Conservation (phyloP, 305 asterid genomes). For the Fraxinus angustifolia region DNA sequence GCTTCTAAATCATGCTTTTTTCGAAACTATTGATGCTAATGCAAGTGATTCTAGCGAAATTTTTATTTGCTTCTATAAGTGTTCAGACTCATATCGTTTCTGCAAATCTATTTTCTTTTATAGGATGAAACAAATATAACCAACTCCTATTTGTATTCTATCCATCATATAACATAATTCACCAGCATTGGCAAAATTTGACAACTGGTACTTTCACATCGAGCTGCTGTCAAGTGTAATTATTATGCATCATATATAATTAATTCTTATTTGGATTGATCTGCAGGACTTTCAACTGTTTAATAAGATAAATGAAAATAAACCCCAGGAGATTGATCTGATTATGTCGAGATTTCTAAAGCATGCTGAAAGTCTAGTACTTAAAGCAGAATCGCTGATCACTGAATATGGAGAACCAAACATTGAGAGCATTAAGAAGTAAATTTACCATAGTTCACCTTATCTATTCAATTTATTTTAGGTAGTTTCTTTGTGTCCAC, state of each 20-base stretch:
- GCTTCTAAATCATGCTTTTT: neutral
- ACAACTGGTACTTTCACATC: neutral
- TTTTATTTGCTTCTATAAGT: neutral
- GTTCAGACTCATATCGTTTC: neutral
- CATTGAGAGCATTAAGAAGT: slow-evolving; percentile 40
- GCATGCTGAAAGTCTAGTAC: slow-evolving; percentile 39
- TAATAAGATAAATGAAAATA: slow-evolving; percentile 29
- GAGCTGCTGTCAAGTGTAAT: neutral
- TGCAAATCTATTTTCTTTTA: neutral
- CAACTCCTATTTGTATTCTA: neutral
- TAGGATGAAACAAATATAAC: neutral
- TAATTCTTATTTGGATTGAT: neutral
- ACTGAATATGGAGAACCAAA: slow-evolving; percentile 50
- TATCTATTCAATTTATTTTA: neutral
- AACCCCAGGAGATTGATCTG: slow-evolving; percentile 26
- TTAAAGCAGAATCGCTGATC: slow-evolving; percentile 36
- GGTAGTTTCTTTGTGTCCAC: neutral
- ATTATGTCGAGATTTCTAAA: slow-evolving; percentile 47
- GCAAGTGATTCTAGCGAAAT: neutral
- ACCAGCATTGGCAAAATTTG: neutral
- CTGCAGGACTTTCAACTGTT: slow-evolving; percentile 32
- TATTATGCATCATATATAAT: neutral
- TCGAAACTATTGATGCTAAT: neutral
- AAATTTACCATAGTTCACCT: neutral
- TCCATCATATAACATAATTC: neutral